Percentiles rank a stretch among this genome's conserved stretches.
Conservation (phyloP, 2,329 filamentous ascomycete species). For the Talaromyces albobiverticillius region DNA sequence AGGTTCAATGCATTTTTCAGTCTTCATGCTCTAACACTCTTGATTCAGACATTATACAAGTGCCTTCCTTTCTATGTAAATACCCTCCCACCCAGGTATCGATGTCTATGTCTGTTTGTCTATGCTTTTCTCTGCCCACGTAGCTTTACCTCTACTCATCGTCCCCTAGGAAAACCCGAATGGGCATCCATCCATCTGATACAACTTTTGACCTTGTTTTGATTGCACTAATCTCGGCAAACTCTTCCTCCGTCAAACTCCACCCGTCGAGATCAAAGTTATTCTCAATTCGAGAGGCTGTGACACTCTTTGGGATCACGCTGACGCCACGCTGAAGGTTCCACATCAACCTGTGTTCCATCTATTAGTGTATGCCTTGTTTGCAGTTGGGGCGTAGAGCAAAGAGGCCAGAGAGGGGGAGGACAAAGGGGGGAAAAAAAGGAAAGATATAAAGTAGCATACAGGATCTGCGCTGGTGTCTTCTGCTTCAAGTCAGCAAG, state of each 20-base stretch:
- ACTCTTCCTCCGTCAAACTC: not conserved
- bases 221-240: not conserved
- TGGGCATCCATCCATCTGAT: not conserved
- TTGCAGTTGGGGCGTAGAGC: not conserved
- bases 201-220: not conserved
- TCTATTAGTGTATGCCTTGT: not conserved
- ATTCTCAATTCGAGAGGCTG: not conserved
- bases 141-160: not conserved
- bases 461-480: not conserved
- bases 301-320: not conserved
- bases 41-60: too few relatives aligned
- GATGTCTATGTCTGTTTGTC: slow-evolving; percentile 32
- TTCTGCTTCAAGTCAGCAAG: not conserved
- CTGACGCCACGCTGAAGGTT: not conserved
- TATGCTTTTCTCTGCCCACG: not conserved
- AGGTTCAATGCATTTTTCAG: too few relatives aligned
- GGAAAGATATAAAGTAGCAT: too few relatives aligned
- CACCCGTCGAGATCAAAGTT: not conserved
- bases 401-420: too few relatives aligned
- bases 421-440: not conserved
- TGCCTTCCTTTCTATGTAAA: too few relatives aligned
- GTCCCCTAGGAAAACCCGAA: not conserved
- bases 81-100: slow-evolving; percentile 46
- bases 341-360: not conserved
- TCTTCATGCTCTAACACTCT: not conserved